These are phyloP conservation scores for Capsella bursapastoris DNA, from an alignment of 345 rosid species.

Conservation along the genomic window DNA sequence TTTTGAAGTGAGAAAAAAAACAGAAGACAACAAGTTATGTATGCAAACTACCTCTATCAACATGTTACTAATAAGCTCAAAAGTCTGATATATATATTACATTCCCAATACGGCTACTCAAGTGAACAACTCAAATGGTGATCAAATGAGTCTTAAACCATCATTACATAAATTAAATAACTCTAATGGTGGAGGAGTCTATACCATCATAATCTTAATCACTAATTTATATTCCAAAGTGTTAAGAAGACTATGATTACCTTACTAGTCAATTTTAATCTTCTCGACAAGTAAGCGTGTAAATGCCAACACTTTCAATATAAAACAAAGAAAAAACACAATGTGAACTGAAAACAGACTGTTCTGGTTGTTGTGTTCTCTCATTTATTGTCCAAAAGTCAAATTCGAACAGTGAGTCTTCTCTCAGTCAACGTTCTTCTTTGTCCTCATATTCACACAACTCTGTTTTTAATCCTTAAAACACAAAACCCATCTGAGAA, in stretches of 20 bases:
- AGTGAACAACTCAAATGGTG: too few species aligned
- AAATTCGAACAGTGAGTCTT: not conserved
- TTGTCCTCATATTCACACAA: not conserved
- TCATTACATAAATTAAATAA: too few species aligned
- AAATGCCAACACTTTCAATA: conserved; percentile 6
- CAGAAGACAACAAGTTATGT: too few species aligned
- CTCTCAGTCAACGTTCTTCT: conserved; percentile 31
- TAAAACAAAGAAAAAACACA: not conserved
- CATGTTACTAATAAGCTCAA: too few species aligned
- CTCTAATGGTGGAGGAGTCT: too few species aligned
- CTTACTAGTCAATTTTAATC: not conserved
- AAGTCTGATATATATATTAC: too few species aligned
- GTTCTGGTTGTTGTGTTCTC: conserved; percentile 21
- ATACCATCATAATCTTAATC: too few species aligned
- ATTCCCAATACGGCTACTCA: too few species aligned
- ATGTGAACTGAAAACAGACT: conserved; percentile 9
- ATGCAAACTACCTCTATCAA: too few species aligned
- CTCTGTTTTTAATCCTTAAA: not conserved
- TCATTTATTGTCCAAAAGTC: conserved; percentile 15
- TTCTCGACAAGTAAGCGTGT: not conserved
- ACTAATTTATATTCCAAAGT: not conserved
- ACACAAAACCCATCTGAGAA: not conserved
- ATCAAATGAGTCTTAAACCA: too few species aligned
- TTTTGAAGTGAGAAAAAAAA: too few species aligned
- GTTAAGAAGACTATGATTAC: not conserved